phyloP scores from a whole-genome alignment of 2,329 filamentous ascomycete genomes.

The Pestalotiopsis sp. region DNA sequence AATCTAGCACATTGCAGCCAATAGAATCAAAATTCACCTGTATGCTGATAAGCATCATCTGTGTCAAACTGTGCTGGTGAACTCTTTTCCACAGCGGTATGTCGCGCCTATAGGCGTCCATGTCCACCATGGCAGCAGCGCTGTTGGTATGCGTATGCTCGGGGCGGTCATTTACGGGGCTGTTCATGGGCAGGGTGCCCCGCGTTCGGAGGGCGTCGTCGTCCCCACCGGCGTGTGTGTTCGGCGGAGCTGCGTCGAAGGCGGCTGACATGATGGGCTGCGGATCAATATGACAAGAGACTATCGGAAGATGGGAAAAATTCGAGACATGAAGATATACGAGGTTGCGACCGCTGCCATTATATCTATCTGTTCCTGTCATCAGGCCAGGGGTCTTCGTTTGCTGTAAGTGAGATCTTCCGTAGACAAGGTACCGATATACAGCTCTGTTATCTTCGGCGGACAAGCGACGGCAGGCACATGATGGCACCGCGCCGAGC shows the following conservation, averaged over 20 bases:
- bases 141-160: constrained; percentile 8
- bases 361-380: neutral
- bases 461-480: neutral
- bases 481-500: neutral
- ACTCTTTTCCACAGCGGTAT: constrained; percentile 43
- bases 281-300: neutral
- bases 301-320: neutral
- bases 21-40: constrained; percentile 37
- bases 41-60: constrained; percentile 47
- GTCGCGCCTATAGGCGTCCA: constrained; percentile 27
- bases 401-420: too few species aligned
- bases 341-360: neutral
- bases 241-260: constrained; percentile 25
- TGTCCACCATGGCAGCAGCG: constrained; percentile 31
- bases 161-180: neutral
- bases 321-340: neutral
- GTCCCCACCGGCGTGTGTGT: constrained; percentile 23
- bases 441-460: neutral
- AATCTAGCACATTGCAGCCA: neutral
- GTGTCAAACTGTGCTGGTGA: constrained; percentile 46
- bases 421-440: too few species aligned
- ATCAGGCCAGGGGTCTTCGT: neutral
- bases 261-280: neutral
- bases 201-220: constrained; percentile 21
- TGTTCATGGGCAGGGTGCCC: constrained; percentile 21